These are phyloP conservation scores for Colletotrichum cereale DNA, from an alignment of 2,329 filamentous ascomycete genomes.

Conservation along the genomic window DNA sequence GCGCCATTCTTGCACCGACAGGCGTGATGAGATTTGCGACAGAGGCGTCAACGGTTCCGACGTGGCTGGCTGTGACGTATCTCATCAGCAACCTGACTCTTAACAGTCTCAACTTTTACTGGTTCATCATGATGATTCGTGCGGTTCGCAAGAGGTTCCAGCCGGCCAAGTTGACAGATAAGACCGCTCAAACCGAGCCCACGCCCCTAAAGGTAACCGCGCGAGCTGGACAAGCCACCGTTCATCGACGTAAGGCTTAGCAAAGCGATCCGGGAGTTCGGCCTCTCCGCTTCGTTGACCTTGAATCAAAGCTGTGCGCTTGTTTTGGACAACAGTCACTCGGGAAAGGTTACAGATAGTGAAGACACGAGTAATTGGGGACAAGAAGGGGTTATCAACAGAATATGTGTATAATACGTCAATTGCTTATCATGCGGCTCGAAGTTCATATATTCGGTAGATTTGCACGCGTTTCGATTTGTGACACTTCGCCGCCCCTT, in stretches of 20 bases:
- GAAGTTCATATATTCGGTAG: background rate
- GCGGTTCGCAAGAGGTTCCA: conserved; percentile 81
- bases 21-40: conserved; percentile 64
- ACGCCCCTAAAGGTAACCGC: conserved; percentile 49
- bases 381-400: background rate
- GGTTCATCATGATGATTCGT: conserved; percentile 89
- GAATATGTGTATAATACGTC: background rate
- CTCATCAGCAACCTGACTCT: conserved; percentile 77
- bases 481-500: background rate
- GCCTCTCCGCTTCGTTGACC: background rate
- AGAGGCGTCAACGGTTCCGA: conserved; percentile 66
- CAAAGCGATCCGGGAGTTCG: conserved; percentile 32
- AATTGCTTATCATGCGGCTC: background rate
- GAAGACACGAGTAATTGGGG: background rate
- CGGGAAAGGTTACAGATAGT: background rate
- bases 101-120: conserved; percentile 84
- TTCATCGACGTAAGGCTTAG: conserved; percentile 48
- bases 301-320: background rate
- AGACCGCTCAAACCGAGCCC: conserved; percentile 40
- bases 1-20: conserved; percentile 48
- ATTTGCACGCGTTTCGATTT: background rate
- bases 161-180: conserved; percentile 40
- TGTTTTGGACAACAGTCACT: background rate
- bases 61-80: conserved; percentile 79
- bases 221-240: conserved; percentile 41